phyloP scores from a whole-genome alignment of 2,329 filamentous ascomycete genomes.

The Chlorencoelia australis region DNA sequence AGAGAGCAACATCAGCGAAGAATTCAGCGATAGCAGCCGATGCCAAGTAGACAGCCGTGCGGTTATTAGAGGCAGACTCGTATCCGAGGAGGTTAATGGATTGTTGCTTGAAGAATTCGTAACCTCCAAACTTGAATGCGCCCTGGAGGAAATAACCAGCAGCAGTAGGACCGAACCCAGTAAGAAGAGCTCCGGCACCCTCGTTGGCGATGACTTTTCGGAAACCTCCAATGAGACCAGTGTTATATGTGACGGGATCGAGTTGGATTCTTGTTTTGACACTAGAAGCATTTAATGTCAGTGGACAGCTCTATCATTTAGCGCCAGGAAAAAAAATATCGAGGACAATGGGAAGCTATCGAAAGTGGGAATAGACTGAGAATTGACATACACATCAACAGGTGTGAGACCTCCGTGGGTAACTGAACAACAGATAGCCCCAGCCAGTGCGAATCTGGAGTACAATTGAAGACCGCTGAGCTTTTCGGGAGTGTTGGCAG shows the following conservation, averaged over 20 bases:
- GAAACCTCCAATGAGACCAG: constrained; percentile 77
- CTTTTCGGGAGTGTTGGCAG: constrained; percentile 32
- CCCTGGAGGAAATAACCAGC: constrained; percentile 93
- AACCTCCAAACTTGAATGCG: constrained; percentile 88
- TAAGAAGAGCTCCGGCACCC: constrained; percentile 77
- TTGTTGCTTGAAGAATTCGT: constrained; percentile 95
- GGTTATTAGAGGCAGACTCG: constrained; percentile 68
- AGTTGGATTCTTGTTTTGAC: constrained; percentile 96
- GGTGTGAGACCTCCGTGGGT: constrained; percentile 96
- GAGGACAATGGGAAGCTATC: background rate
- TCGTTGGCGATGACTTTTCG: constrained; percentile 74
- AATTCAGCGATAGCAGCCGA: constrained; percentile 56
- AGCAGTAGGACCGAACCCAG: constrained; percentile 74
- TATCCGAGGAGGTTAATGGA: constrained; percentile 70
- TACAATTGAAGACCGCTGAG: constrained; percentile 65
- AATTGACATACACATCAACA: constrained; percentile 88
- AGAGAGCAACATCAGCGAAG: constrained; percentile 72
- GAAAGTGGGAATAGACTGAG: background rate
- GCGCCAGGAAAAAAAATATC: constrained; percentile 7
- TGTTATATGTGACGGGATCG: constrained; percentile 82
- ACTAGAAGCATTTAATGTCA: constrained; percentile 37
- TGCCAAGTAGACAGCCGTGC: constrained; percentile 71
- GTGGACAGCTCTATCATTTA: constrained; percentile 11
- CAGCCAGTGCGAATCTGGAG: constrained; percentile 92
- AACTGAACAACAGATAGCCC: constrained; percentile 95